Evolutionary conservation across 306 rosid species (phyloP).

Genomic region (barrel medic (Medicago truncatula)): DNA sequence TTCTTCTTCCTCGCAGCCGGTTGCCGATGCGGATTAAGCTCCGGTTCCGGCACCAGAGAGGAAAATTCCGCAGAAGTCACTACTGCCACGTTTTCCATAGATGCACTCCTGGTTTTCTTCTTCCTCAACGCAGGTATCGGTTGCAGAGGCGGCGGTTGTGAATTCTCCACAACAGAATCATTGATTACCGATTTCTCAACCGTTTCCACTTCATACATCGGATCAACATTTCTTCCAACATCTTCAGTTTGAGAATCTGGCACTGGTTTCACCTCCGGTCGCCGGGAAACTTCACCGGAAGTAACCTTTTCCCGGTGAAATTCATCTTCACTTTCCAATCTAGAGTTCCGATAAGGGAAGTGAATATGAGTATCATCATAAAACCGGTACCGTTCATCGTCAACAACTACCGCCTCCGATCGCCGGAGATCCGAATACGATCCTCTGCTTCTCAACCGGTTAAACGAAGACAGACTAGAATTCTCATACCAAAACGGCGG

Average conservation of each 20-base stretch:
- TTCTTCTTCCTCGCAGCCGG: conserved; percentile 52
- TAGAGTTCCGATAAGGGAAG: conserved; percentile 41
- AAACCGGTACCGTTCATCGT: conserved; percentile 62
- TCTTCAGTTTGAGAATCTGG: not conserved
- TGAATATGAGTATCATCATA: conserved; percentile 48
- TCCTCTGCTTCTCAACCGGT: conserved; percentile 63
- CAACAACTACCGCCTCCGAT: conserved; percentile 41
- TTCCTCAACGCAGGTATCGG: conserved; percentile 34
- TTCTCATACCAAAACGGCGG: conserved; percentile 56
- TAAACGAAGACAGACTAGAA: conserved; percentile 26
- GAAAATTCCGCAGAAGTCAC: conserved; percentile 47
- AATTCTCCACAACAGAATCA: conserved; percentile 16
- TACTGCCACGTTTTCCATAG: conserved; percentile 47
- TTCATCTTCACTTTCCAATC: conserved; percentile 45
- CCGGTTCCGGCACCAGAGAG: not conserved
- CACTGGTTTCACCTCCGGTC: conserved; percentile 28
- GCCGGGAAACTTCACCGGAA: conserved; percentile 42
- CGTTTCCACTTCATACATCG: conserved; percentile 38
- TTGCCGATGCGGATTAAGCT: not conserved
- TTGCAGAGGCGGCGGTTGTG: conserved; percentile 10
- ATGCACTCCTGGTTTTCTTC: conserved; percentile 57
- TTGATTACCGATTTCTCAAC: conserved; percentile 12
- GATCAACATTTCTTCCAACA: conserved; percentile 38
- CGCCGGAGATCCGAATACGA: conserved; percentile 82
- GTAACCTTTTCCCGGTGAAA: conserved; percentile 35